phyloP scores from a whole-genome alignment of 2,329 filamentous ascomycete genomes.

The Talaromyces marneffei region DNA sequence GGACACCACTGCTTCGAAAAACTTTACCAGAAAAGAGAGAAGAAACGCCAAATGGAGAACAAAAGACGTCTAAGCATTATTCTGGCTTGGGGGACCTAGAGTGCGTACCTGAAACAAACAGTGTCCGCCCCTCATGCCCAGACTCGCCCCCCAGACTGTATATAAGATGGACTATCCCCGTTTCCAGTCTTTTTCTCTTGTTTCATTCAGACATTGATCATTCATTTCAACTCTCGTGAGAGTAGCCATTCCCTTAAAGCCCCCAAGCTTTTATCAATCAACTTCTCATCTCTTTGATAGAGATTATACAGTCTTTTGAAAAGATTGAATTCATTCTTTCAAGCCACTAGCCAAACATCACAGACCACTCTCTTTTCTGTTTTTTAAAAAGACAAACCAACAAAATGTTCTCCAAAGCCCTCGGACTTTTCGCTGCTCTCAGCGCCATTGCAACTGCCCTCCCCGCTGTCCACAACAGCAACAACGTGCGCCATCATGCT shows the following conservation, averaged over 20 bases:
- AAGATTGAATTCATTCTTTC: slow-evolving; percentile 9
- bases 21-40: neutral
- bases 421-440: slow-evolving; percentile 29
- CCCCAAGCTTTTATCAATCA: neutral
- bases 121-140: neutral
- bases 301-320: slow-evolving; percentile 14
- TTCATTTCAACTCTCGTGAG: slow-evolving; percentile 7
- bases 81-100: neutral
- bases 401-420: slow-evolving; percentile 35
- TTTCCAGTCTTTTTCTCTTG: neutral
- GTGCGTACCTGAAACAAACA: slow-evolving; percentile 5
- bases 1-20: neutral
- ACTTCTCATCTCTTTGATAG: slow-evolving; percentile 13
- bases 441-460: slow-evolving; percentile 28
- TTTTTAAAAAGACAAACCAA: slow-evolving; percentile 10
- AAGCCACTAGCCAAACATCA: slow-evolving; percentile 10
- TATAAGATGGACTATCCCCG: slow-evolving; percentile 2
- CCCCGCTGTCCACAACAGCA: slow-evolving; percentile 16
- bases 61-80: neutral
- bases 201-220: neutral
- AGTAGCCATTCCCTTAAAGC: slow-evolving; percentile 13
- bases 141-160: neutral
- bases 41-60: neutral
- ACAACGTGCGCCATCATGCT: slow-evolving; percentile 5
- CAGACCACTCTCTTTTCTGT: neutral